Conservation (phyloP, 352 stramenopile species). For the Pythium plurisporium region DNA sequence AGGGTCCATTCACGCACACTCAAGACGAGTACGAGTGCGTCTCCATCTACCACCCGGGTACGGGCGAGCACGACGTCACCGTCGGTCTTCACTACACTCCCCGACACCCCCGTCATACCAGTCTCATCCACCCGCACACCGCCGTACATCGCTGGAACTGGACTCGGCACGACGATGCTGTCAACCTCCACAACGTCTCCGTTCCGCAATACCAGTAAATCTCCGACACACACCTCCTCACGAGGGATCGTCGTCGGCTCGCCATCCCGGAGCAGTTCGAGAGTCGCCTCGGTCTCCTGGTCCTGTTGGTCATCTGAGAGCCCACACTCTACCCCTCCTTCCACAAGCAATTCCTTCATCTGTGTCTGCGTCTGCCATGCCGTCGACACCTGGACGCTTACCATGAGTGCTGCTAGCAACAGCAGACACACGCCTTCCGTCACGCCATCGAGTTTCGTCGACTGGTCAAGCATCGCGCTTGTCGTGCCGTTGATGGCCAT, state of each 20-base stretch:
- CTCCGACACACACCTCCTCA: not conserved
- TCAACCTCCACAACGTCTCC: slow-evolving; percentile 26
- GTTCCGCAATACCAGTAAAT: not conserved
- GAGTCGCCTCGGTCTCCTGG: not conserved
- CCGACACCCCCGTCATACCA: slow-evolving; percentile 24
- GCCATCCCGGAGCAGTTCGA: not conserved
- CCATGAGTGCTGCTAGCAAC: not conserved
- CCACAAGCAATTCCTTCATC: not conserved
- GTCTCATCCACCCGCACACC: slow-evolving; percentile 27
- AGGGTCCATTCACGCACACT: slow-evolving; percentile 75
- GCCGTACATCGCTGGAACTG: not conserved
- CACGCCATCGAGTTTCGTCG: not conserved
- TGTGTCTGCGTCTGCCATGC: not conserved
- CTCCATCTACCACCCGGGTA: slow-evolving; percentile 74
- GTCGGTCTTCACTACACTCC: slow-evolving; percentile 24
- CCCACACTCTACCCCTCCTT: too few relatives aligned
- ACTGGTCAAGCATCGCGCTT: not conserved
- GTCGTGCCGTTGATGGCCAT: not conserved
- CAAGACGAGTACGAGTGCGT: slow-evolving; percentile 71
- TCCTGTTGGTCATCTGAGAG: not conserved
- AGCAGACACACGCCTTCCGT: slow-evolving; percentile 1
- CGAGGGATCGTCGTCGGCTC: not conserved
- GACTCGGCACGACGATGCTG: slow-evolving; percentile 20
- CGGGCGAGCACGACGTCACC: slow-evolving; percentile 77
- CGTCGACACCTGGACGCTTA: not conserved